These are phyloP conservation scores for Guyanaporus albipodus DNA, from an alignment of 768 basidiomycete genomes.

Conservation along the genomic window DNA sequence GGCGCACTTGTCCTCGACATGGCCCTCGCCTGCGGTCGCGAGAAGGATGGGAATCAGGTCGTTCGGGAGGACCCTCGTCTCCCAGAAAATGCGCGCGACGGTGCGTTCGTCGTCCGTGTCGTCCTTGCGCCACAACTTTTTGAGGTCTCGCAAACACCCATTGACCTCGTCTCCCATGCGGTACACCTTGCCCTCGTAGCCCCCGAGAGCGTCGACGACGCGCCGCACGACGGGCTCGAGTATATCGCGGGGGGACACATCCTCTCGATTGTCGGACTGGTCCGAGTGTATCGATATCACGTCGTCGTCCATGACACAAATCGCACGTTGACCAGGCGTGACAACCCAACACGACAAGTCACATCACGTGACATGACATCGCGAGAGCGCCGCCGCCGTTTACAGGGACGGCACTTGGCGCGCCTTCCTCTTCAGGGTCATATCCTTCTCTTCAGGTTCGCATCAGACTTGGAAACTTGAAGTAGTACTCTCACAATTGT, in stretches of 20 bases:
- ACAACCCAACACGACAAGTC: conserved; percentile 22
- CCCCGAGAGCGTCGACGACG: conserved; percentile 80
- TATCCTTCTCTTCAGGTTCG: conserved; percentile 3
- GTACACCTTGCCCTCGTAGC: conserved; percentile 62
- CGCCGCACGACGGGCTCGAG: conserved; percentile 65
- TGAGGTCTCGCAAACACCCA: conserved; percentile 89
- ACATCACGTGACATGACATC: conserved; percentile 26
- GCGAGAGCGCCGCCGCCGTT: conserved; percentile 1
- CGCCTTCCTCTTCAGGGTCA: background rate
- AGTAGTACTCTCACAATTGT: conserved; percentile 9
- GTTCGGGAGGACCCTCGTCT: conserved; percentile 78
- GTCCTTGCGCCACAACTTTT: conserved; percentile 94
- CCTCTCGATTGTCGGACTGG: conserved; percentile 26
- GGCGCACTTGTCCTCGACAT: conserved; percentile 78
- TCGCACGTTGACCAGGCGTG: conserved; percentile 6
- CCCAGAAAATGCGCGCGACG: conserved; percentile 89
- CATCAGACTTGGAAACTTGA: too few relatives aligned
- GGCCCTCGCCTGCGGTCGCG: conserved; percentile 72
- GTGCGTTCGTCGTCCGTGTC: conserved; percentile 97
- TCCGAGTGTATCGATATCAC: conserved; percentile 33
- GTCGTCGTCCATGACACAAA: conserved; percentile 30
- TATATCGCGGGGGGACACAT: conserved; percentile 45
- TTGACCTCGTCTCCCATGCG: conserved; percentile 76
- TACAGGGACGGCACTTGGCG: background rate
- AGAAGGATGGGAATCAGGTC: conserved; percentile 86